Evolutionary conservation across 768 basidiomycete species (phyloP).

Genomic region (Megacollybia marginata): DNA sequence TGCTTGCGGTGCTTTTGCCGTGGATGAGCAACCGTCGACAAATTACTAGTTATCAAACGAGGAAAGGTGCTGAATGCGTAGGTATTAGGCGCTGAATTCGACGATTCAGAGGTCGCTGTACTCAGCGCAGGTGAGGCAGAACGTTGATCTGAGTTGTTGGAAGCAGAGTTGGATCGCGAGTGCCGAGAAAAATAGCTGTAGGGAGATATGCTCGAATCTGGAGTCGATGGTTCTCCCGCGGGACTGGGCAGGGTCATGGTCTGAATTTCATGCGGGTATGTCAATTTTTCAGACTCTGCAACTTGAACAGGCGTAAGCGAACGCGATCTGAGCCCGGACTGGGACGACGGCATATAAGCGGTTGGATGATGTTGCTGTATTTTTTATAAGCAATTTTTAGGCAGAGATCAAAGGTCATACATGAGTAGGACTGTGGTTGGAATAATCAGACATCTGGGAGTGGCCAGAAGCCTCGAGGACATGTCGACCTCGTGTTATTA

Average conservation of each 20-base stretch:
- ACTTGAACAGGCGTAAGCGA: background rate
- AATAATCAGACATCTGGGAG: no score
- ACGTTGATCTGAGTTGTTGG: slow-evolving; percentile 35
- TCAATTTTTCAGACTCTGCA: slow-evolving; percentile 20
- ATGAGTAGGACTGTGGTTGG: no score
- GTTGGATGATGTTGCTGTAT: no score
- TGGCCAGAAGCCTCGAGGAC: background rate
- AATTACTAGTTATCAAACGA: background rate
- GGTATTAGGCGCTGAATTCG: slow-evolving; percentile 5
- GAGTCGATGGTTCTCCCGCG: background rate
- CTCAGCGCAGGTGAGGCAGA: slow-evolving; percentile 60
- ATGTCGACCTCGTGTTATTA: slow-evolving; percentile 31
- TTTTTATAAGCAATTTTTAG: no score
- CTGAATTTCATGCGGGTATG: background rate
- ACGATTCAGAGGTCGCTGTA: slow-evolving; percentile 45
- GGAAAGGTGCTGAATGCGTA: background rate
- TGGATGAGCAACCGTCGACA: slow-evolving; percentile 4
- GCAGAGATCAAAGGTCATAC: no score
- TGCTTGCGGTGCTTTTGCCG: slow-evolving; percentile 57
- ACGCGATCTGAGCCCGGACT: background rate
- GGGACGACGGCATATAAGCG: no score
- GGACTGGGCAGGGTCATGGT: slow-evolving; percentile 39
- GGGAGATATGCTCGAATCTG: slow-evolving; percentile 23
- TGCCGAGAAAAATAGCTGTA: slow-evolving; percentile 13
- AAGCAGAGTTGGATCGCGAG: slow-evolving; percentile 14